These are phyloP conservation scores for Pelargonium citronellum DNA, from an alignment of 441 rosid species.

Conservation along the genomic window DNA sequence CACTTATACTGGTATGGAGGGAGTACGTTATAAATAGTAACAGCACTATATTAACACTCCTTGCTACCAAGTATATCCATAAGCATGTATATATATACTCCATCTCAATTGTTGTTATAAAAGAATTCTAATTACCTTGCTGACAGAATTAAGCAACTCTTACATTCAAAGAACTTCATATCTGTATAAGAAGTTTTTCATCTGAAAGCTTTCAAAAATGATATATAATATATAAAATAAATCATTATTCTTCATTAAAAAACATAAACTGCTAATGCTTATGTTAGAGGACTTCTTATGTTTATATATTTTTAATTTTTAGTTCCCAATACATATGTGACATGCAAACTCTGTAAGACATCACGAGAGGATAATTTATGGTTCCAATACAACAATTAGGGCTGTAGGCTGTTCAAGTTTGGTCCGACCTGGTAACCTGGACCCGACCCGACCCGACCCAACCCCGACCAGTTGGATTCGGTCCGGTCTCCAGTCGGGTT, in stretches of 20 bases:
- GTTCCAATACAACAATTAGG: not conserved
- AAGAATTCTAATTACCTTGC: conserved; percentile 8
- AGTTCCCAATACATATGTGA: not conserved
- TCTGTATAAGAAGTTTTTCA: conserved; percentile 3
- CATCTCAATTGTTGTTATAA: not conserved
- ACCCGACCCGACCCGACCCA: too few relatives aligned
- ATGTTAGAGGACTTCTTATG: not conserved
- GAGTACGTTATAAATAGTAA: not conserved
- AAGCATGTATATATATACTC: not conserved
- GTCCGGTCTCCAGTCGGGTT: too few relatives aligned
- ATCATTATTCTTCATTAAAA: not conserved
- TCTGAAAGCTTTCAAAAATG: not conserved
- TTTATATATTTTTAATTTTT: not conserved
- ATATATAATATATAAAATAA: not conserved
- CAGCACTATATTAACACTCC: not conserved
- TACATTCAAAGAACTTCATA: not conserved
- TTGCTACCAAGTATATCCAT: not conserved
- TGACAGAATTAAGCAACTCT: not conserved
- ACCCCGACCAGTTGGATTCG: too few relatives aligned
- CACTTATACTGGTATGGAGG: too few relatives aligned
- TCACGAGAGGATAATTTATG: not conserved
- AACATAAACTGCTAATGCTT: not conserved
- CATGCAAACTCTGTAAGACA: not conserved
- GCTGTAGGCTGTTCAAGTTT: too few relatives aligned
- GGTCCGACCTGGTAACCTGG: too few relatives aligned